Base-by-base conservation (phyloP, 23 red algal genomes). In the Rhodosorus marinus region DNA sequence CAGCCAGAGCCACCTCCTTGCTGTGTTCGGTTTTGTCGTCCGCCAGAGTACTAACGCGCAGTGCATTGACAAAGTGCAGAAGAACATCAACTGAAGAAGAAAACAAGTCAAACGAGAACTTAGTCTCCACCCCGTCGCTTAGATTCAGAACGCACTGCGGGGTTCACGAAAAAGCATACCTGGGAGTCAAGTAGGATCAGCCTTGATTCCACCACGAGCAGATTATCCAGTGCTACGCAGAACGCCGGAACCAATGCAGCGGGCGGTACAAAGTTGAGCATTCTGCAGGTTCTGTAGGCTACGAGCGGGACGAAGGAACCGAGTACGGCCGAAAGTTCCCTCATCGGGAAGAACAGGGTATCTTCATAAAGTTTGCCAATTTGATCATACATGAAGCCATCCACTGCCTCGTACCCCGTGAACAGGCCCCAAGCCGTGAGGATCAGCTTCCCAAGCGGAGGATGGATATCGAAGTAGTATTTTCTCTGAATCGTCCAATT, bases 381-480 rank as follows among this genome's bases (percentile, higher is more conserved):
- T 20, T 51, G 42, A 42, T 83, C 70, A 27, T 72, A 76, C 8
- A 42, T 54, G 38, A 57, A 94, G 29, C 72, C 50, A 5, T 52
- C 53, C 28, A 56, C 33, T 11, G 74, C 75, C 20, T 76, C 51
- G 60, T 94, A 81, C 0, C 76, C 70, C 20, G 45, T 38, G 5
- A 94, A 24, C 1, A 56, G 53, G 26, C 62, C 79, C 25, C 60
- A 66, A 14, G 47, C 48, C 3, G 66, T 47, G n/a, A 98, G 56
- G 7, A 67, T 80, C 2, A 98, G 72, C 26, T 98, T 98, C 31
- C 62, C 90, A 5, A 98, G 50, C 22, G 79, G 79, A 33, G 90
- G 90, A 23, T 98, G 90, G 51, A 98, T 98, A 56, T 98, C 90
- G 49, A 85, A 98, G 28, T 79, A 78, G 67, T 86, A 85, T 23